phyloP scores from a whole-genome alignment of 2,329 filamentous ascomycete genomes.

The Fusarium musae region DNA sequence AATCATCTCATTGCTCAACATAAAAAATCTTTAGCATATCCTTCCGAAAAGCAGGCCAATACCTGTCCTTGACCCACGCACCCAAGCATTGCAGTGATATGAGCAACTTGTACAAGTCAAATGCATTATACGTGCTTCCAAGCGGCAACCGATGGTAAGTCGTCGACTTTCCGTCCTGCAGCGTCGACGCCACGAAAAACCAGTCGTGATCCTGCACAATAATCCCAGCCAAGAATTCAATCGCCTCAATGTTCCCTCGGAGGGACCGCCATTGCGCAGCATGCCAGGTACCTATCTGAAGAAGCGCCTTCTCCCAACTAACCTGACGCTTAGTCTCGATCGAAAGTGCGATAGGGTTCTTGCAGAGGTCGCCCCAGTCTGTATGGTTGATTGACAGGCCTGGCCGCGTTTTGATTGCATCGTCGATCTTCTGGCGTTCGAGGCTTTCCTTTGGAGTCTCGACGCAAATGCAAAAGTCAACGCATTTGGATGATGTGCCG shows the following conservation, averaged over 20 bases:
- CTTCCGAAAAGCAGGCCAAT: not conserved
- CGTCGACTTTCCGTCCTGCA: not conserved
- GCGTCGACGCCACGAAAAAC: not conserved
- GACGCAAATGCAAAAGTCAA: not conserved
- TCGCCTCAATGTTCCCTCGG: not conserved
- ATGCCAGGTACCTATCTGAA: not conserved
- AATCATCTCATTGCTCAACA: not conserved
- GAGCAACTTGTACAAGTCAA: not conserved
- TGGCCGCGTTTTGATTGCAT: not conserved
- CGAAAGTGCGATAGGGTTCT: not conserved
- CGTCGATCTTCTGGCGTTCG: not conserved
- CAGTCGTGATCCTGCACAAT: not conserved
- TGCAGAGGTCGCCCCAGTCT: not conserved
- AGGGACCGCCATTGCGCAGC: not conserved
- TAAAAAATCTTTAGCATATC: not conserved
- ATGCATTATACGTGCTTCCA: not conserved
- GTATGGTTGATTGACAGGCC: not conserved
- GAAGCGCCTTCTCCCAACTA: not conserved
- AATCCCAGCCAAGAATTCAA: not conserved
- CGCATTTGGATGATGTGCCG: not conserved
- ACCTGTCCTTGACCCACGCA: not conserved
- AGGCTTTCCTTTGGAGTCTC: not conserved
- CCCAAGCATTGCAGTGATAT: not conserved
- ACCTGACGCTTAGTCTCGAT: conserved; percentile 1
- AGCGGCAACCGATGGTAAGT: not conserved